These are phyloP conservation scores for Kluyveromyces siamensis DNA, from an alignment of 805 yeast species.

Conservation along the genomic window DNA sequence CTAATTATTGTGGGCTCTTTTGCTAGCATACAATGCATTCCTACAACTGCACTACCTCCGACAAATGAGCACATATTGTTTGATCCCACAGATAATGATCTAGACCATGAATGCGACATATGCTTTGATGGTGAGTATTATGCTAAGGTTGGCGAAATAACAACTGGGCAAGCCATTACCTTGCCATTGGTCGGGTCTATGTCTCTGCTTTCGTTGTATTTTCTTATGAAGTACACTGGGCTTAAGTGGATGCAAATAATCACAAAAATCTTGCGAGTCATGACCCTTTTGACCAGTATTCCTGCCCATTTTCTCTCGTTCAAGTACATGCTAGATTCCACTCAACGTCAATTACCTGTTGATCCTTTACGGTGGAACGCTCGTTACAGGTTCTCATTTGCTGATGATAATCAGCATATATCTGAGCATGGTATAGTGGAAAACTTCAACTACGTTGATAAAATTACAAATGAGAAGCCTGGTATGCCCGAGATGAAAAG, in stretches of 20 bases:
- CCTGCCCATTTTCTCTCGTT: constrained; percentile 27
- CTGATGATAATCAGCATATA: constrained; percentile 29
- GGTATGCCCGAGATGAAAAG: constrained; percentile 3
- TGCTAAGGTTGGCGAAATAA: constrained; percentile 1
- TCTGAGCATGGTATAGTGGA: constrained; percentile 34
- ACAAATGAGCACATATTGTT: constrained; percentile 31
- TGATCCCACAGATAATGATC: constrained; percentile 35
- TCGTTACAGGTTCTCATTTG: constrained; percentile 35
- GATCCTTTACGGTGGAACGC: constrained; percentile 23
- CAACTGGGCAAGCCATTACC: constrained; percentile 28
- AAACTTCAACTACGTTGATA: constrained; percentile 18
- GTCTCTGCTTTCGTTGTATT: constrained; percentile 9
- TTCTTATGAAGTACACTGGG: constrained; percentile 7
- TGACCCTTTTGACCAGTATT: constrained; percentile 29
- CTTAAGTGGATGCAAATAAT: constrained; percentile 27
- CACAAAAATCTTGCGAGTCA: constrained; percentile 27
- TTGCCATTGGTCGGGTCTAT: constrained; percentile 39
- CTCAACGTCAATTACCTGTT: constrained; percentile 18
- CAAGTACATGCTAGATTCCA: constrained; percentile 19
- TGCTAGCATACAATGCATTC: constrained; percentile 26
- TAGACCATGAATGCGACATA: constrained; percentile 12
- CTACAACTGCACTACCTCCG: constrained; percentile 28
- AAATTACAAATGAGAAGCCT: neutral
- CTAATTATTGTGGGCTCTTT: constrained; percentile 30
- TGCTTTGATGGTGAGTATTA: constrained; percentile 10